Evolutionary conservation across 148 eudicot genomes (phyloP), one percentile per base, ranked within the genome.

Genomic region (Spergularia marina): DNA sequence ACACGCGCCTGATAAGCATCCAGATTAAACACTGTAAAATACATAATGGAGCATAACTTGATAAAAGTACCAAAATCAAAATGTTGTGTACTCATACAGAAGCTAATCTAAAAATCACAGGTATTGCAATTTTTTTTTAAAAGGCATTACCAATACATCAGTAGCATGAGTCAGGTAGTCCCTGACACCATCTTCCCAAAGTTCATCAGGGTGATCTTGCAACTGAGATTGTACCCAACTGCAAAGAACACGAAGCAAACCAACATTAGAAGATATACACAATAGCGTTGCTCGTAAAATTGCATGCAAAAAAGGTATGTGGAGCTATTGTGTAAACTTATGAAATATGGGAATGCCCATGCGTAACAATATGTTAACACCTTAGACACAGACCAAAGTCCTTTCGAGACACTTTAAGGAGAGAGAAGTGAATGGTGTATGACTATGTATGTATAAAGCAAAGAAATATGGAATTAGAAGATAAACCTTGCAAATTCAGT

Each of bases 201-300:
- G 94, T 82, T 95, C 99, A 82, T 95, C 99, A 1, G 90, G 91
- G 73, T 95, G 96, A 80, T 89, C 88, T 65, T 83, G 87, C 77
- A 92, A 80, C 61, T 95, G 97, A 81, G 87, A 76, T 83, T 95
- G 97, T 79, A 95, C 89, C 99, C 99, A 95, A 78, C 99, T 95
- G 90, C 73, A 80, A n/a, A 62, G 71, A 79, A 18, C 41, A 68
- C 65, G 40, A 76, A 79, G 70, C 44, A 70, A 54, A 39, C 72
- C 39, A 54, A n/a, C 49, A 25, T 73, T n/a, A 74, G 23, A 75
- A 9, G 55, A 21, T 30, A 17, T n/a, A 61, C 49, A 47, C 44
- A 57, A 67, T n/a, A 59, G 39, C 7, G 61, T 68, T 68, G 40
- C 68, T 69, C 51, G 58, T 59, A 14, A 15, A 30, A 30, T 30